Conservation (phyloP, 208 protist genomes). For the Trypanosoma platydactyli region DNA sequence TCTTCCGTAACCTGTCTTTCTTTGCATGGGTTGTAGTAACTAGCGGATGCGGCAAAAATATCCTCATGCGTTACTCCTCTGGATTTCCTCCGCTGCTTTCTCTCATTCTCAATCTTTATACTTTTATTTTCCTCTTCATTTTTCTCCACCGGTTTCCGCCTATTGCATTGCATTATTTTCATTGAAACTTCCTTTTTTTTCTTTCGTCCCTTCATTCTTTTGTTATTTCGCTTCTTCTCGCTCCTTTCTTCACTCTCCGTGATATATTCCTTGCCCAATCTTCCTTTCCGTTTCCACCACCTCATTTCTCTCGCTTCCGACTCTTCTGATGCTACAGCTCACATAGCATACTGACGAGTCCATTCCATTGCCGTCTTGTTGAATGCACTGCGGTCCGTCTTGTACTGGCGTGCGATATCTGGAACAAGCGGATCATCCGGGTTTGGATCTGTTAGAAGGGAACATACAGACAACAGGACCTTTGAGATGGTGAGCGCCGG, state of each 20-base stretch:
- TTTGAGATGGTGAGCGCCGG: constrained; percentile 98
- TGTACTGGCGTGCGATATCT: constrained; percentile 97
- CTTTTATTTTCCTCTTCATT: not conserved
- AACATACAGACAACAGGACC: constrained; percentile 98
- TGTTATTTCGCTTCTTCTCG: constrained; percentile 12
- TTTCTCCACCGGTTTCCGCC: constrained; percentile 14
- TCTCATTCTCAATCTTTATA: not conserved
- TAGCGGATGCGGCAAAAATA: too few relatives aligned
- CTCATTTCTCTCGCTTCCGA: not conserved
- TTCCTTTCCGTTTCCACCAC: not conserved
- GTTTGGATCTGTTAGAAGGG: constrained; percentile 99
- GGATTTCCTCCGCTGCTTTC: not conserved
- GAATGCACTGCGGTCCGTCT: constrained; percentile 90
- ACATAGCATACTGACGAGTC: constrained; percentile 61
- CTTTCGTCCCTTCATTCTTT: not conserved
- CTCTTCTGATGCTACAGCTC: constrained; percentile 5
- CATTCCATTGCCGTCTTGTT: constrained; percentile 95
- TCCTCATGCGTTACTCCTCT: too few relatives aligned
- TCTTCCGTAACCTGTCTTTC: too few relatives aligned
- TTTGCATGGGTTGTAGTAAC: too few relatives aligned
- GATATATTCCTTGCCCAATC: not conserved
- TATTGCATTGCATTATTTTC: not conserved
- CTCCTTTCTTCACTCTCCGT: constrained; percentile 13
- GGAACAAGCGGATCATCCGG: constrained; percentile 98
- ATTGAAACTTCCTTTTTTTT: not conserved